phyloP scores from a whole-genome alignment of 2,329 filamentous ascomycete species.

The Xylariaceae sp. region DNA sequence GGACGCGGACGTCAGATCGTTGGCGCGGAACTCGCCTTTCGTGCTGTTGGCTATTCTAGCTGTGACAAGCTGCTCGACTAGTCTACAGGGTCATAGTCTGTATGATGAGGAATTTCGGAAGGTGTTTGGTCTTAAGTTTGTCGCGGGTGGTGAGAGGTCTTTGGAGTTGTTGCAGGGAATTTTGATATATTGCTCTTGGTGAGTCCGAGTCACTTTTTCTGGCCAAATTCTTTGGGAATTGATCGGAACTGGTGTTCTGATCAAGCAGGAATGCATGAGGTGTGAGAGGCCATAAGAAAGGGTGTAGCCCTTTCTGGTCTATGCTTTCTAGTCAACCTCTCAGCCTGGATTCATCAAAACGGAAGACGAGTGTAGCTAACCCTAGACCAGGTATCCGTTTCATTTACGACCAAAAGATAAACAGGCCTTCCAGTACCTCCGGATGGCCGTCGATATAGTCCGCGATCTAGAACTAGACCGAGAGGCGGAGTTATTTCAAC shows the following conservation, averaged over 20 bases:
- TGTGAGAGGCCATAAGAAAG: background rate
- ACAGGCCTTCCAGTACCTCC: constrained; percentile 46
- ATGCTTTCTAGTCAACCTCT: background rate
- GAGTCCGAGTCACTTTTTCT: constrained; percentile 8
- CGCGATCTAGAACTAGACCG: constrained; percentile 46
- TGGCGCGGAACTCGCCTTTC: constrained; percentile 47
- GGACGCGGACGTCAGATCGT: constrained; percentile 38
- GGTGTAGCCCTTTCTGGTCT: too few species aligned
- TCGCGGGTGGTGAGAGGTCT: constrained; percentile 52
- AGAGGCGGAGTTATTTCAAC: constrained; percentile 27
- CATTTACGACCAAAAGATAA: constrained; percentile 48
- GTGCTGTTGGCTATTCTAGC: constrained; percentile 50
- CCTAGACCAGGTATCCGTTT: constrained; percentile 45
- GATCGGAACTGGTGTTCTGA: too few species aligned
- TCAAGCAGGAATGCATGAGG: background rate
- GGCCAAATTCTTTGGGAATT: too few species aligned
- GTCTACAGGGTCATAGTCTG: constrained; percentile 47
- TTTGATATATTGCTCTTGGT: constrained; percentile 55
- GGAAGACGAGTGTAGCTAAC: background rate
- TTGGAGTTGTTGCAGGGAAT: constrained; percentile 53
- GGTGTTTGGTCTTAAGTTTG: constrained; percentile 50
- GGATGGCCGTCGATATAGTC: constrained; percentile 48
- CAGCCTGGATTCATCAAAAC: too few species aligned
- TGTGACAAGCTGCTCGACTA: constrained; percentile 42
- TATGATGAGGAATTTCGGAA: constrained; percentile 56